These are phyloP conservation scores for Cryptococcus maquisensis DNA, from an alignment of 1,284 basidiomycete genomes.

Conservation along the genomic window DNA sequence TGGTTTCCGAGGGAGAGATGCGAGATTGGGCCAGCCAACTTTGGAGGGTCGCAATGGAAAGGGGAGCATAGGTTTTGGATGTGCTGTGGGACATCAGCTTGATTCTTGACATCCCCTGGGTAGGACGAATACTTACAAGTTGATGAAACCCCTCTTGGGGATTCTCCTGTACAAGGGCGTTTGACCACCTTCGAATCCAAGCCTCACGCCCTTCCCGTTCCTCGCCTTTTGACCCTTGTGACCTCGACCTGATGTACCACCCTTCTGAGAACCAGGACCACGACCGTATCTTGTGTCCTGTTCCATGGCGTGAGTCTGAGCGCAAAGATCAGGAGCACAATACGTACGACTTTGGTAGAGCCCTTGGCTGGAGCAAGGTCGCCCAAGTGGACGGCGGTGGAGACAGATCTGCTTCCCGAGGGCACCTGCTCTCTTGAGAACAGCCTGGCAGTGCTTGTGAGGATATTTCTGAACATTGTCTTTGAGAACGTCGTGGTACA, in stretches of 20 bases:
- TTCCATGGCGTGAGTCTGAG: background rate
- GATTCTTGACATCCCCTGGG: background rate
- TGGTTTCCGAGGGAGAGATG: conserved; percentile 71
- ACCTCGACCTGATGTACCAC: conserved; percentile 87
- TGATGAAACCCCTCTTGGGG: conserved; percentile 91
- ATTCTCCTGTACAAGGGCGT: conserved; percentile 87
- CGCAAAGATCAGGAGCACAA: background rate
- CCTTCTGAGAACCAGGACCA: conserved; percentile 83
- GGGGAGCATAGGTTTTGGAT: conserved; percentile 68
- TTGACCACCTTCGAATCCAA: conserved; percentile 92
- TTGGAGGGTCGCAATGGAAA: conserved; percentile 85
- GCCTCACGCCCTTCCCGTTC: conserved; percentile 81
- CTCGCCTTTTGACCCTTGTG: conserved; percentile 95
- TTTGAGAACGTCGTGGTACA: no score
- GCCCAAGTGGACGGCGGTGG: conserved; percentile 30
- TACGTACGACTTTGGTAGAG: conserved; percentile 34
- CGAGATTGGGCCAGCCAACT: conserved; percentile 84
- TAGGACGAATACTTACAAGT: conserved; percentile 61
- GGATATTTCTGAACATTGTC: conserved; percentile 15
- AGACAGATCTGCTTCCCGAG: conserved; percentile 20
- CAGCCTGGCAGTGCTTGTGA: conserved; percentile 16
- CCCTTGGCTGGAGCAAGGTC: conserved; percentile 39
- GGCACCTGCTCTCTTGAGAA: conserved; percentile 16
- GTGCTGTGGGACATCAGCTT: conserved; percentile 52
- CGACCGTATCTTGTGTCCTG: conserved; percentile 92